These are phyloP conservation scores for Fimicolochytrium jonesii DNA, from an alignment of 192 early-diverging fungal species.

Conservation along the genomic window DNA sequence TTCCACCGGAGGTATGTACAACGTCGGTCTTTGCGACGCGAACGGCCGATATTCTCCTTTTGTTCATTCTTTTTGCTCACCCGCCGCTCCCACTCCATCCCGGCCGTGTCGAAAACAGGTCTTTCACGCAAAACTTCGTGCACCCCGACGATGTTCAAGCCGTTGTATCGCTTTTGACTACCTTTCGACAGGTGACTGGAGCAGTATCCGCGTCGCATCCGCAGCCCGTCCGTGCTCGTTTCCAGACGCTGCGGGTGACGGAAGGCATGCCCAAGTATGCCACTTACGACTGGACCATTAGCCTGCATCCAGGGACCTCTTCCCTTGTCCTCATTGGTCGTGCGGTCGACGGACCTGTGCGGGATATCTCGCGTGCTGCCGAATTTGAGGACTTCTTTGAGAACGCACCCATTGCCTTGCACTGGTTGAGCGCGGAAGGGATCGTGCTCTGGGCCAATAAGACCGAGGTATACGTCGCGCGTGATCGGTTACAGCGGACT, in stretches of 20 bases:
- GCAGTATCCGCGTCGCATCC: neutral
- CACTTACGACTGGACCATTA: conserved; percentile 10
- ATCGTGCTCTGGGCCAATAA: conserved; percentile 17
- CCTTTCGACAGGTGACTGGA: neutral
- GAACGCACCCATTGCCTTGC: conserved; percentile 15
- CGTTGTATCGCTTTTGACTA: neutral
- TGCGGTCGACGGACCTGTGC: neutral
- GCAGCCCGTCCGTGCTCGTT: neutral
- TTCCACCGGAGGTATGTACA: too few species aligned
- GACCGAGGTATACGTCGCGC: conserved; percentile 12
- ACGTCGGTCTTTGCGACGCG: neutral
- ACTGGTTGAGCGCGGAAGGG: conserved; percentile 7
- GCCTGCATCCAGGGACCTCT: conserved; percentile 2
- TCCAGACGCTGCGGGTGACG: conserved; percentile 3
- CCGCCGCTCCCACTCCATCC: neutral
- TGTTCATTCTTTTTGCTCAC: neutral
- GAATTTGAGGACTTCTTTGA: conserved; percentile 19
- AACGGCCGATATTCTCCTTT: neutral
- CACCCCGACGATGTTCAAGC: conserved; percentile 10
- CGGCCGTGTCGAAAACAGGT: neutral
- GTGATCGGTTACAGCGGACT: too few species aligned
- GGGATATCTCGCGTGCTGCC: conserved; percentile 5
- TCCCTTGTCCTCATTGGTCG: conserved; percentile 3
- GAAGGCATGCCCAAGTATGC: neutral
- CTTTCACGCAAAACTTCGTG: conserved; percentile 6